phyloP scores from a whole-genome alignment of 441 rosid species.

The Erodium texanum region DNA sequence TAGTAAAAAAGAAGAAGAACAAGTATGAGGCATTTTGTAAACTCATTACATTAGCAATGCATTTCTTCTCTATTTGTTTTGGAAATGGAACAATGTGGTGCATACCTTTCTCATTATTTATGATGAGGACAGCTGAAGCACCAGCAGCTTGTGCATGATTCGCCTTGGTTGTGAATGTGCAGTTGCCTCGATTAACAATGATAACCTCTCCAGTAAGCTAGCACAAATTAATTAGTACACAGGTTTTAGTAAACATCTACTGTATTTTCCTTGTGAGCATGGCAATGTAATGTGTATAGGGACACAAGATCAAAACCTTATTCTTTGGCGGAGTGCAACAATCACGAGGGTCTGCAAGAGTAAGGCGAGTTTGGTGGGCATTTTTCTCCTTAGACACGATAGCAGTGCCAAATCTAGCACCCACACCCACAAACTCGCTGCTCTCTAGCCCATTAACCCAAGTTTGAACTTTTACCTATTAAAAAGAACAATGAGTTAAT shows the following conservation, averaged over 20 bases:
- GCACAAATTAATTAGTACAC: too few relatives aligned
- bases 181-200: slow-evolving; percentile 84
- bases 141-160: slow-evolving; percentile 81
- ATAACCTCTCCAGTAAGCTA: slow-evolving; percentile 72
- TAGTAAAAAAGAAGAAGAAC: slow-evolving; percentile 9
- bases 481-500: slow-evolving; percentile 12
- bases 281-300: not conserved
- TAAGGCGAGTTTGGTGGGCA: slow-evolving; percentile 63
- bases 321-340: slow-evolving; percentile 55
- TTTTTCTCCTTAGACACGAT: slow-evolving; percentile 92
- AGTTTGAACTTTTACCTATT: slow-evolving; percentile 92
- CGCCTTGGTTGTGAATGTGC: slow-evolving; percentile 81
- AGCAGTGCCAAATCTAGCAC: slow-evolving; percentile 80
- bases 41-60: too few relatives aligned
- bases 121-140: slow-evolving; percentile 85
- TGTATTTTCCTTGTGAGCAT: slow-evolving; percentile 6
- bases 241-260: slow-evolving; percentile 15
- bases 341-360: slow-evolving; percentile 77
- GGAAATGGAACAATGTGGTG: not conserved
- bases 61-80: too few relatives aligned
- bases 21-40: not conserved
- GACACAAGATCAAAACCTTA: slow-evolving; percentile 40
- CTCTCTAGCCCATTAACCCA: slow-evolving; percentile 76
- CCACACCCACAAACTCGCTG: slow-evolving; percentile 93
- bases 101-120: slow-evolving; percentile 80